Percentiles rank a stretch among this genome's conserved stretches.
Evolutionary conservation across 345 rosid genomes (phyloP).

Genomic region (Hirschfeldia incana): DNA sequence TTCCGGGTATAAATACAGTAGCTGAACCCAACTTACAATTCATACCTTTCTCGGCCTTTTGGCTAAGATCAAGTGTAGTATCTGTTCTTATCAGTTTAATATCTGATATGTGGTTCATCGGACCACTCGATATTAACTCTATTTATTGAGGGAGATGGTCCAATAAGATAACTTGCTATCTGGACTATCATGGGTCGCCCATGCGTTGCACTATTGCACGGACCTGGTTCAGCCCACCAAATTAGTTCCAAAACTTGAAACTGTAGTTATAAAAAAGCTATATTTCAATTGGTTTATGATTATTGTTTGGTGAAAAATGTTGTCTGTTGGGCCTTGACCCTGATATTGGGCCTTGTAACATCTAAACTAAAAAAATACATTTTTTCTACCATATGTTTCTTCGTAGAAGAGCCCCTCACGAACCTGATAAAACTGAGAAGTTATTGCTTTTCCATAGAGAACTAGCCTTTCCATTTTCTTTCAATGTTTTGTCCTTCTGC

Average conservation of each 20-base stretch:
- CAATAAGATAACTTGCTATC: slow-evolving; percentile 31
- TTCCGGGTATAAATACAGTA: background rate
- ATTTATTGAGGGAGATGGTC: slow-evolving; percentile 14
- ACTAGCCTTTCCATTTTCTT: no score
- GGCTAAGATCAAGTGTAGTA: slow-evolving; percentile 73
- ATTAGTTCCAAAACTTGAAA: background rate
- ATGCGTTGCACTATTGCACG: slow-evolving; percentile 34
- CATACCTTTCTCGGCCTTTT: slow-evolving; percentile 71
- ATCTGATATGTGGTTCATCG: slow-evolving; percentile 52
- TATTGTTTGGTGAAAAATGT: background rate
- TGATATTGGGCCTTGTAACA: background rate
- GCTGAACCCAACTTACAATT: background rate
- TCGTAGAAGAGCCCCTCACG: no score
- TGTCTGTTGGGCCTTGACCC: background rate
- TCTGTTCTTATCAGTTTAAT: slow-evolving; percentile 25
- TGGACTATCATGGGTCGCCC: slow-evolving; percentile 22
- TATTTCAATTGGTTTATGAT: background rate
- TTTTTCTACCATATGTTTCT: no score
- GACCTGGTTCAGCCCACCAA: slow-evolving; percentile 26
- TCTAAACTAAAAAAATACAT: no score
- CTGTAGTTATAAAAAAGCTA: background rate
- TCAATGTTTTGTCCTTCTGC: no score
- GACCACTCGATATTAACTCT: slow-evolving; percentile 36
- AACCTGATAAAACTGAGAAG: background rate
- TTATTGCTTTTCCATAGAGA: background rate